phyloP scores from a whole-genome alignment of 2,329 filamentous ascomycete genomes.

The Fusarium humuli region DNA sequence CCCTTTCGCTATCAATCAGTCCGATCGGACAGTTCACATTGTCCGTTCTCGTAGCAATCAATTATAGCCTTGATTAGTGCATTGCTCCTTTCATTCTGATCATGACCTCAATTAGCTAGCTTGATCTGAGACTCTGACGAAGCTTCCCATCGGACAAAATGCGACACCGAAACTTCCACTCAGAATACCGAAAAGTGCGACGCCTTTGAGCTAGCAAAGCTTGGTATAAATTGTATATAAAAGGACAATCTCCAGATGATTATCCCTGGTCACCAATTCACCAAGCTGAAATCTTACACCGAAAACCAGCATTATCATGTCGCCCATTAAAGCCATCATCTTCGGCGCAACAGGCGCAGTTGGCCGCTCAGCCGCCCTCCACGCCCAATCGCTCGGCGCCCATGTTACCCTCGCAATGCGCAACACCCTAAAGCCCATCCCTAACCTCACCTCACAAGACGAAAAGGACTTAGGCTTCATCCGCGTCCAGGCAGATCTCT shows the following conservation, averaged over 20 bases:
- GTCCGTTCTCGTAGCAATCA: background rate
- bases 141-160: background rate
- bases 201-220: fast-evolving
- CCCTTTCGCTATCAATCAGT: background rate
- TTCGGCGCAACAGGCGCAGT: constrained; percentile 30
- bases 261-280: background rate
- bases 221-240: background rate
- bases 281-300: fast-evolving
- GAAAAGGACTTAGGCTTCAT: constrained; percentile 8
- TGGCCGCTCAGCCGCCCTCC: constrained; percentile 16
- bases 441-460: background rate
- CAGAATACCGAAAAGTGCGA: background rate
- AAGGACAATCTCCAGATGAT: fast-evolving
- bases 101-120: fast-evolving
- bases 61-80: fast-evolving
- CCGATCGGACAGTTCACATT: background rate
- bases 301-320: background rate
- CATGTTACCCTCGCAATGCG: constrained; percentile 25
- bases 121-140: background rate
- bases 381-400: constrained; percentile 12
- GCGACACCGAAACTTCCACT: background rate
- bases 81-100: fast-evolving
- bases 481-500: constrained; percentile 24
- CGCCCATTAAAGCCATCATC: constrained; percentile 17
- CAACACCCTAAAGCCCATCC: constrained; percentile 9